These are phyloP conservation scores for Lactarius quietus DNA, from an alignment of 768 basidiomycete genomes.

Conservation along the genomic window DNA sequence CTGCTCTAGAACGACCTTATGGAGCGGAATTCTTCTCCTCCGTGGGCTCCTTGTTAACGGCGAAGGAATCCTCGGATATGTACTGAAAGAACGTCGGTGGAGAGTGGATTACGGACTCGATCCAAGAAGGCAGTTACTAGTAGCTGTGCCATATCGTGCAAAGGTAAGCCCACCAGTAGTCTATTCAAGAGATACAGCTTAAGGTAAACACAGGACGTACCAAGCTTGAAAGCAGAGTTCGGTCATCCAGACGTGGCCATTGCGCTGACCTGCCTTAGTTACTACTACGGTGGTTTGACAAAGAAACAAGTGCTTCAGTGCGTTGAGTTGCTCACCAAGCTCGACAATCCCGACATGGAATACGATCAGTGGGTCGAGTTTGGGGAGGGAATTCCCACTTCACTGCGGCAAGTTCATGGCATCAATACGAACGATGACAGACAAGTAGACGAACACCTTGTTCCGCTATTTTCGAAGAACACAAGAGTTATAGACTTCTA, in stretches of 20 bases:
- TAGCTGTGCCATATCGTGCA: slow-evolving; percentile 22
- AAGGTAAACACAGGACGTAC: slow-evolving; percentile 37
- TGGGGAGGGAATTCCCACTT: slow-evolving; percentile 29
- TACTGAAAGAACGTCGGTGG: slow-evolving; percentile 41
- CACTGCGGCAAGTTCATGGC: slow-evolving; percentile 35
- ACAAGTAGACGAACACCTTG: slow-evolving; percentile 31
- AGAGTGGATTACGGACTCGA: slow-evolving; percentile 51
- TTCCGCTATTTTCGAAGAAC: slow-evolving; percentile 38
- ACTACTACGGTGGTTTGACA: slow-evolving; percentile 46
- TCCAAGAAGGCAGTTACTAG: slow-evolving; percentile 34
- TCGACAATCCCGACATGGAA: slow-evolving; percentile 39
- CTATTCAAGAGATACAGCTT: no score
- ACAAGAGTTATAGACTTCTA: slow-evolving; percentile 20
- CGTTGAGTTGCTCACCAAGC: slow-evolving; percentile 38
- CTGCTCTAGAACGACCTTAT: slow-evolving; percentile 24
- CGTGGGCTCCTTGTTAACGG: slow-evolving; percentile 41
- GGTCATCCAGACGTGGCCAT: slow-evolving; percentile 35
- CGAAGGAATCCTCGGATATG: slow-evolving; percentile 23
- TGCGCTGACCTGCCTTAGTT: slow-evolving; percentile 42
- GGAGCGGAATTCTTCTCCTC: slow-evolving; percentile 40
- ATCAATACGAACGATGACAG: slow-evolving; percentile 41
- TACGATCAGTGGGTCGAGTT: slow-evolving; percentile 40
- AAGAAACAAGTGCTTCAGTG: slow-evolving; percentile 36
- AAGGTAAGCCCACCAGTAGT: no score
- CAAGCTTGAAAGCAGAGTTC: slow-evolving; percentile 44